Evolutionary conservation across 352 stramenopile species (phyloP).

Genomic region (Phytophthora megakarya): DNA sequence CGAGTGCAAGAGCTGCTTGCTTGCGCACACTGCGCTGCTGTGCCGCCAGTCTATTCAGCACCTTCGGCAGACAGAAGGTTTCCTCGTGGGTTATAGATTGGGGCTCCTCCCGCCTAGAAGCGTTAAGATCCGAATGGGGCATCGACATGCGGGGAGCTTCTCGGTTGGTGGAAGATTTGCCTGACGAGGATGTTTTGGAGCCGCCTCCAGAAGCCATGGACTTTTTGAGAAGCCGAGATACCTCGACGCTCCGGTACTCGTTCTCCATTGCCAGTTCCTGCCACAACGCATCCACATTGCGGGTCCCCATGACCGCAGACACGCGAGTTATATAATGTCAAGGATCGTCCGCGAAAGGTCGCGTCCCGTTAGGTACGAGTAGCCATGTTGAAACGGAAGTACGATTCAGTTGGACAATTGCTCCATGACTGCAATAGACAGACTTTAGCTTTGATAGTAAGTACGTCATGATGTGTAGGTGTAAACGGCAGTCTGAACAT

Average conservation of each 20-base stretch:
- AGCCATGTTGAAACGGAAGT: constrained; percentile 8
- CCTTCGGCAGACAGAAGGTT: constrained; percentile 45
- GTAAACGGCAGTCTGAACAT: too few relatives aligned
- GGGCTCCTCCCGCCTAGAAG: not conserved
- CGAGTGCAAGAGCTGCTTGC: constrained; percentile 57
- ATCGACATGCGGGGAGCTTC: not conserved
- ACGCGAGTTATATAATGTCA: too few relatives aligned
- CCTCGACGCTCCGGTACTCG: constrained; percentile 23
- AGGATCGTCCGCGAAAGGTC: constrained; percentile 20
- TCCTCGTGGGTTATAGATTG: constrained; percentile 12
- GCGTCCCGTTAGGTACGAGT: constrained; percentile 15
- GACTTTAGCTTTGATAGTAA: too few relatives aligned
- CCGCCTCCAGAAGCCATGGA: constrained; percentile 32
- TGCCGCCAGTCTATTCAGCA: constrained; percentile 67
- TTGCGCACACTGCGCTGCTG: constrained; percentile 60
- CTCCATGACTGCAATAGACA: too few relatives aligned
- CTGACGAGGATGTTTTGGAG: constrained; percentile 5
- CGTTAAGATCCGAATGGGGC: not conserved
- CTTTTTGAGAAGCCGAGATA: constrained; percentile 47
- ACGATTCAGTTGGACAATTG: too few relatives aligned
- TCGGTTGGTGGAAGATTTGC: not conserved
- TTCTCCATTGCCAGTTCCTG: constrained; percentile 50
- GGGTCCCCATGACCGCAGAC: constrained; percentile 16
- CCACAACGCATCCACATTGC: constrained; percentile 53
- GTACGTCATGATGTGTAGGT: too few relatives aligned